phyloP scores from a whole-genome alignment of 192 early-diverging fungal species.

The Paraglomus occultum region DNA sequence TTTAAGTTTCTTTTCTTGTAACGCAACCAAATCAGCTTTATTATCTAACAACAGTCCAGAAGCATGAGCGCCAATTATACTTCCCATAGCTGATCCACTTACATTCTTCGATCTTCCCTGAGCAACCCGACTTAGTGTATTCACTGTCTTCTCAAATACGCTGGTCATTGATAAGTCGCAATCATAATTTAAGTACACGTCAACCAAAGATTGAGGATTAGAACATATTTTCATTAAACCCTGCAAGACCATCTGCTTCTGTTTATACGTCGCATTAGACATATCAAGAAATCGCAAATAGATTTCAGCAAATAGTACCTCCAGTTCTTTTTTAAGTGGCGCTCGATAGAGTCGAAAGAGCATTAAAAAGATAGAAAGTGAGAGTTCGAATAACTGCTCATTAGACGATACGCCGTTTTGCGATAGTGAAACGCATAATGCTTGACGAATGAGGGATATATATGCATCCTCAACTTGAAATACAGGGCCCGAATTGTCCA shows the following conservation, averaged over 20 bases:
- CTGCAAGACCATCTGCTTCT: conserved; percentile 76
- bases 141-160: conserved; percentile 85
- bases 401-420: conserved; percentile 49
- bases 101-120: conserved; percentile 42
- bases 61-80: conserved; percentile 41
- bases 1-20: conserved; percentile 43
- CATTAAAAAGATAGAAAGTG: conserved; percentile 43
- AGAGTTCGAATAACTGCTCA: conserved; percentile 47
- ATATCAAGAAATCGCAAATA: conserved; percentile 83
- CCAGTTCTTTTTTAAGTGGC: conserved; percentile 76
- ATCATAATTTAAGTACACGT: conserved; percentile 94
- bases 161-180: conserved; percentile 81
- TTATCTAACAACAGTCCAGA: conserved; percentile 34
- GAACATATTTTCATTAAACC: conserved; percentile 66
- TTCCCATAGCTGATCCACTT: conserved; percentile 36
- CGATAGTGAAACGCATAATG: conserved; percentile 46
- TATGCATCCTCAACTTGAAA: conserved; percentile 40
- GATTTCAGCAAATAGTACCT: conserved; percentile 87
- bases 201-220: conserved; percentile 77
- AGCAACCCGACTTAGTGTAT: conserved; percentile 53
- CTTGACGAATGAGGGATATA: conserved; percentile 41
- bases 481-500: conserved; percentile 47
- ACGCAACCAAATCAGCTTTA: conserved; percentile 37
- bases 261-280: conserved; percentile 58
- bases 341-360: conserved; percentile 44